Percentiles rank a stretch among this genome's conserved stretches.
phyloP scores from a whole-genome alignment of 2,329 filamentous ascomycete genomes.

The Hypoxylon sp. region DNA sequence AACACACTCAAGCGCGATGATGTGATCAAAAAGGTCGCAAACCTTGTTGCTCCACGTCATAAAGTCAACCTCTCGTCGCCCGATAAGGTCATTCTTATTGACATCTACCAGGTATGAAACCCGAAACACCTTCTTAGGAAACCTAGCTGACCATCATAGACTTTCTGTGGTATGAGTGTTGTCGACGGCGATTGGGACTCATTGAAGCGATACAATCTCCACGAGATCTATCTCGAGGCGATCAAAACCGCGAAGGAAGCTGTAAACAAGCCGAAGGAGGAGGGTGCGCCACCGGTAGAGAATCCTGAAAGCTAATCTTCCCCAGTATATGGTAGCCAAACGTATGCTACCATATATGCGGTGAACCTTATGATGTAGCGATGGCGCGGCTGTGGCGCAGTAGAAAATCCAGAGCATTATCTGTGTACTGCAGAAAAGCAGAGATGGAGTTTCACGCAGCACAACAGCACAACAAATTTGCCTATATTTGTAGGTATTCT shows the following conservation, averaged over 20 bases:
- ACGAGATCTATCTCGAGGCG: slow-evolving; percentile 69
- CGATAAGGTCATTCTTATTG: slow-evolving; percentile 80
- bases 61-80: slow-evolving; percentile 81
- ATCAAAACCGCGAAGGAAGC: slow-evolving; percentile 31
- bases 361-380: too few species aligned
- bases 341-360: too few species aligned
- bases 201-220: slow-evolving; percentile 80
- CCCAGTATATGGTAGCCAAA: too few species aligned
- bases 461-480: too few species aligned
- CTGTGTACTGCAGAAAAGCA: too few species aligned
- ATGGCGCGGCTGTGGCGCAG: too few species aligned
- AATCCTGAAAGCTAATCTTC: too few species aligned
- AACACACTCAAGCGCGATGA: slow-evolving; percentile 71
- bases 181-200: slow-evolving; percentile 77
- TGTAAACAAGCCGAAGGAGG: not conserved
- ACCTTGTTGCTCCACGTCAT: slow-evolving; percentile 70
- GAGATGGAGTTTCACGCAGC: too few species aligned
- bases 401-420: too few species aligned
- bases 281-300: too few species aligned
- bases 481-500: too few species aligned
- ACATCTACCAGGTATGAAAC: slow-evolving; percentile 74
- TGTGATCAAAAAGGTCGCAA: slow-evolving; percentile 76
- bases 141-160: slow-evolving; percentile 56
- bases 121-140: not conserved
- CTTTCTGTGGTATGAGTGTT: slow-evolving; percentile 80